Conservation (phyloP, 2,329 filamentous ascomycete species). For the Rhynchosporium secalis region DNA sequence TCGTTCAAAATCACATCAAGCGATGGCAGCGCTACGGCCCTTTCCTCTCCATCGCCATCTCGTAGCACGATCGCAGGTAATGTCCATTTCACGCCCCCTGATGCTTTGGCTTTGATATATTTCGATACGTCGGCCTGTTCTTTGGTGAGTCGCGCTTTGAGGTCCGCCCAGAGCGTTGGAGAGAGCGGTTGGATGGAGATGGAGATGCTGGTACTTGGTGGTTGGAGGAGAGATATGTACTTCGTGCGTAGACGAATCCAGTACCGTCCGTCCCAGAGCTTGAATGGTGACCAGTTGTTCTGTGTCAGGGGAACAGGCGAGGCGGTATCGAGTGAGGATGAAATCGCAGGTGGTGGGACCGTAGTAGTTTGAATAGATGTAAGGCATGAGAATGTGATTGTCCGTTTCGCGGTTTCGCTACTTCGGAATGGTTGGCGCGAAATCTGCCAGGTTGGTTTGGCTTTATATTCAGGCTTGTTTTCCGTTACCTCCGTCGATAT, state of each 20-base stretch:
- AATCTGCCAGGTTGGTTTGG: conserved; percentile 28
- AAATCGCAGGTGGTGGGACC: no score
- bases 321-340: not conserved
- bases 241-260: conserved; percentile 52
- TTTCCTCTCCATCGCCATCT: conserved; percentile 19
- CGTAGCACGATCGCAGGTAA: conserved; percentile 33
- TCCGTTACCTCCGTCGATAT: not conserved
- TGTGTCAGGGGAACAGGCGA: not conserved
- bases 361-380: no score
- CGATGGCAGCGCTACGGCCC: conserved; percentile 34
- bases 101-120: conserved; percentile 25
- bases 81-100: conserved; percentile 34
- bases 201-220: conserved; percentile 5
- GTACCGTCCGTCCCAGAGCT: conserved; percentile 59
- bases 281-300: conserved; percentile 31
- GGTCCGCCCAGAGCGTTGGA: conserved; percentile 22
- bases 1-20: conserved; percentile 24
- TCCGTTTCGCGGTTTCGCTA: not conserved
- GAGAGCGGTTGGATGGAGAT: conserved; percentile 29
- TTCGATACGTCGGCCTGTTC: not conserved
- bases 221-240: not conserved
- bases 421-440: conserved; percentile 30
- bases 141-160: conserved; percentile 18
- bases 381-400: not conserved
- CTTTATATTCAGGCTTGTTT: not conserved